Evolutionary conservation across 495 filamentous ascomycete genomes (phyloP), one percentile per base, ranked within the genome.

Genomic region (Recurvomyces mirabilis): DNA sequence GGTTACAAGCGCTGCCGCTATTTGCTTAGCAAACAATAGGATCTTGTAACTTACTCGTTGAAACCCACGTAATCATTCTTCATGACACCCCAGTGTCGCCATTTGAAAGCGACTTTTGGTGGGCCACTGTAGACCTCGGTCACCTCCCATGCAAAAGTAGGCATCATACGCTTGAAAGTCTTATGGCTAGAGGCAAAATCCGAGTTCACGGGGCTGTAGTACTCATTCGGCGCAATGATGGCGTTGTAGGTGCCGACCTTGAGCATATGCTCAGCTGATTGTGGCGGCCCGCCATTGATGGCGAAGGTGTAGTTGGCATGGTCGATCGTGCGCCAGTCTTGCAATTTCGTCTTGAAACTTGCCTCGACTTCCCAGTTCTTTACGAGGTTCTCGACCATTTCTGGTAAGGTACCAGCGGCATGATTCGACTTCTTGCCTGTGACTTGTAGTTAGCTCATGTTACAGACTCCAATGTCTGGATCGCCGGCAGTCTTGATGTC

Each of bases 351-450:
- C 56, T 81, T 82, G 70, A 77, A 78, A 4, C 72, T 77, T 9
- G 78, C 77, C 60, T 82, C 78, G 49, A 79, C 70, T 56, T 81
- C 77, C 78, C 78, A 81, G 64, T 81, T 81, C 58, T 82, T 81
- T 55, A 81, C 77, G 0, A 81, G 72, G 59, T 80, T 80, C 52
- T 81, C 69, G 44, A 82, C 74, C 1, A 82, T 67, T 41, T 65
- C 52, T 6, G 71, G 69, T 7, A 82, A 67, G 47, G 66, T 73
- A 20, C 61, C 63, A n/a, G 74, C 67, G 24, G 60, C 61, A 59
- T 80, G 76, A 52, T 56, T 61, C 45, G 56, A 60, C 6, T 56
- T 65, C 52, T 77, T 79, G n/a, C 71, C 77, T 78, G 52, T 14
- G 31, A 14, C 33, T 34, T 32, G 37, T 47, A 43, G 39, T 38